Evolutionary conservation across 805 yeast genomes (phyloP).

Genomic region (Metschnikowia shivogae): DNA sequence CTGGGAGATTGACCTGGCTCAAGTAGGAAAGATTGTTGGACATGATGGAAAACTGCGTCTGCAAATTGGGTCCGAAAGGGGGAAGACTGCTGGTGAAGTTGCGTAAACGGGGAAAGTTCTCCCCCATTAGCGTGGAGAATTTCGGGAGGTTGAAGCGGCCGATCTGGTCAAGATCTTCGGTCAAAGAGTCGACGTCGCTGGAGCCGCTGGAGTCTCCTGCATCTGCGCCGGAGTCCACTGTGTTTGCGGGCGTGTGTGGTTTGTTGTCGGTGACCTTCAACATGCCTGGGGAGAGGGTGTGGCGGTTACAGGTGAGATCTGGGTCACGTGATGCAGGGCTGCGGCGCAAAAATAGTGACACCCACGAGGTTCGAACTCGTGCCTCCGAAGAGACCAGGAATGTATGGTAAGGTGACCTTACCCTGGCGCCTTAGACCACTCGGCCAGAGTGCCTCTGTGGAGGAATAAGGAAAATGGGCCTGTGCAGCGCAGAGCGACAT

Average conservation of each 20-base stretch:
- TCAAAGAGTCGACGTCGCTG: conserved; percentile 29
- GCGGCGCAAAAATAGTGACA: conserved; percentile 19
- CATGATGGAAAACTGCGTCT: conserved; percentile 22
- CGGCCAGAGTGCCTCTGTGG: conserved; percentile 20
- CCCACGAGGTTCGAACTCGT: conserved; percentile 25
- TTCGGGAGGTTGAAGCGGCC: conserved; percentile 39
- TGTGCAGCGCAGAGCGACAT: too few species aligned
- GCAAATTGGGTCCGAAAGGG: conserved; percentile 6
- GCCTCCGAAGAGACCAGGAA: conserved; percentile 26
- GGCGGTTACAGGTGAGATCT: not conserved
- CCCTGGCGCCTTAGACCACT: conserved; percentile 25
- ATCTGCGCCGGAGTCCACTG: not conserved
- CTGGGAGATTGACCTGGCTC: conserved; percentile 10
- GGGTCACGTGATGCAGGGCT: too few species aligned
- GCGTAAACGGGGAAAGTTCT: conserved; percentile 21
- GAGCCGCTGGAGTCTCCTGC: conserved; percentile 9
- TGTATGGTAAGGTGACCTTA: conserved; percentile 24
- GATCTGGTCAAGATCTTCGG: conserved; percentile 48
- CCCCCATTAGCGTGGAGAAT: conserved; percentile 9
- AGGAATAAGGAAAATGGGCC: not conserved
- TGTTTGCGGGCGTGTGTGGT: not conserved
- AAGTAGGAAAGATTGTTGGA: conserved; percentile 21
- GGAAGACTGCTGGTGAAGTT: conserved; percentile 23
- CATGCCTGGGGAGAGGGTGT: not conserved
- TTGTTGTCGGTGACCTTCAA: not conserved